Evolutionary conservation across 2,329 filamentous ascomycete species (phyloP).

Genomic region (Ceratocystis colombiana): DNA sequence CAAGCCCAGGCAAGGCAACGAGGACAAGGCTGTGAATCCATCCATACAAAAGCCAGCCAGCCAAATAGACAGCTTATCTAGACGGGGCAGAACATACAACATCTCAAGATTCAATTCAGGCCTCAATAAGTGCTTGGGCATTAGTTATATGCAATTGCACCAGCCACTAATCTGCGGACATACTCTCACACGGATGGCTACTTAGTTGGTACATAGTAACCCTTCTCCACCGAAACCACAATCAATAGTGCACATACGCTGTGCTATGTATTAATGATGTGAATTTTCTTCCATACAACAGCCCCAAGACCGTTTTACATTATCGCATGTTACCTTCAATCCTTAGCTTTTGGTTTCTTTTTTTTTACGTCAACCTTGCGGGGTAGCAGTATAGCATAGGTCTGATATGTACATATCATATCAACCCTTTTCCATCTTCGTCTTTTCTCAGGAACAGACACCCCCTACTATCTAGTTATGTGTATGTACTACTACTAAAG

Average conservation of each 20-base stretch:
- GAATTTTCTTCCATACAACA: background rate
- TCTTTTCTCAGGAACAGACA: background rate
- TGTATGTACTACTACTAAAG: too few relatives aligned
- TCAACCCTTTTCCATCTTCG: background rate
- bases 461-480: too few relatives aligned
- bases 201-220: too few relatives aligned
- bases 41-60: background rate
- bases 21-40: background rate
- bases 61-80: background rate
- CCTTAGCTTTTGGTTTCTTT: background rate
- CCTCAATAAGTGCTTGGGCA: too few relatives aligned
- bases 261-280: too few relatives aligned
- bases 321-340: background rate
- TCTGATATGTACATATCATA: background rate
- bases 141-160: too few relatives aligned
- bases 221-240: too few relatives aligned
- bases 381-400: background rate
- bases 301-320: background rate
- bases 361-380: background rate
- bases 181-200: too few relatives aligned
- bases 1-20: background rate
- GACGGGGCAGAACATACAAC: background rate
- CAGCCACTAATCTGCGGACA: too few relatives aligned
- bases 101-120: slow-evolving; percentile 1
- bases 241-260: too few relatives aligned